Evolutionary conservation across 257 asterid species (phyloP).

Genomic region (Lantana camara): DNA sequence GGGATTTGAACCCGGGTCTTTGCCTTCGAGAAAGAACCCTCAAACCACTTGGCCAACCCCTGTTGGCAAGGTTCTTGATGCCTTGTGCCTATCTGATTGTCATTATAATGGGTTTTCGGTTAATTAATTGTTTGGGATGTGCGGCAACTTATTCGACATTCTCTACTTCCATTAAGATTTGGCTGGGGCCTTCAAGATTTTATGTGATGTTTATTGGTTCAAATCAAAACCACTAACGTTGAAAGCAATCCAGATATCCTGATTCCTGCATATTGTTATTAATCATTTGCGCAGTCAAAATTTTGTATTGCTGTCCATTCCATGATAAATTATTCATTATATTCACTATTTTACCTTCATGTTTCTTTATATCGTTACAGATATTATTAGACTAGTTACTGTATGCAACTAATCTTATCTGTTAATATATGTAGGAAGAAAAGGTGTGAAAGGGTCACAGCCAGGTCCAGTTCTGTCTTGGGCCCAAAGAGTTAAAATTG

Average conservation of each 20-base stretch:
- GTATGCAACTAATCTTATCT: constrained; percentile 2
- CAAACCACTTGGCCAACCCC: too few relatives aligned
- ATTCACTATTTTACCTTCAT: not conserved
- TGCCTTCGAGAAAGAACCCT: too few relatives aligned
- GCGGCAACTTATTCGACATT: not conserved
- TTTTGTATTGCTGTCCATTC: not conserved
- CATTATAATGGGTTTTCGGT: not conserved
- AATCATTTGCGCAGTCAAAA: too few relatives aligned
- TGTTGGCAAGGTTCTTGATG: too few relatives aligned
- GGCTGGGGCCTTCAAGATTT: too few relatives aligned
- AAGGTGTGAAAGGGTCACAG: constrained; percentile 84
- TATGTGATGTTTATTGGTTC: too few relatives aligned
- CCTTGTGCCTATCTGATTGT: not conserved
- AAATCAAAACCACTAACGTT: too few relatives aligned
- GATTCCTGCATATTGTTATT: not conserved
- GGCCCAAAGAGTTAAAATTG: constrained; percentile 74
- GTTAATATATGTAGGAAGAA: constrained; percentile 47
- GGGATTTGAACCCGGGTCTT: too few relatives aligned
- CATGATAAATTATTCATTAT: not conserved
- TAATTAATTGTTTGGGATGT: not conserved
- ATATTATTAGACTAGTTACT: too few relatives aligned
- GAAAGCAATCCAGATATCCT: not conserved
- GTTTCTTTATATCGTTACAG: too few relatives aligned
- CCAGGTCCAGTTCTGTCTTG: constrained; percentile 78
- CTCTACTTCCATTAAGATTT: constrained; percentile 15